phyloP scores from a whole-genome alignment of 805 yeast species.

The Starmerella sirachaensis region DNA sequence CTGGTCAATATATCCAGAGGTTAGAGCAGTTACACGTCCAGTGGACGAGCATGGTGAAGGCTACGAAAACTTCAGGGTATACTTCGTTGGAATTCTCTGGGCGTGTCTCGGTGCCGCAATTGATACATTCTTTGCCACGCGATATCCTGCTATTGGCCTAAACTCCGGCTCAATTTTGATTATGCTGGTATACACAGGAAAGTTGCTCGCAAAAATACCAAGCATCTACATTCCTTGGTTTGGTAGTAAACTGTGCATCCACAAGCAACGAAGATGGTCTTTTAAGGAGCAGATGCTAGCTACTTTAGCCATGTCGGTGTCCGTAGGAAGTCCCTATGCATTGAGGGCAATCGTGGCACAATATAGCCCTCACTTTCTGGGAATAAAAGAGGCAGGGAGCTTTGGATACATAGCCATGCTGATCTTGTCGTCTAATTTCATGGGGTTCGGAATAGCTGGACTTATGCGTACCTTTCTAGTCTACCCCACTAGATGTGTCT shows the following conservation, averaged over 20 bases:
- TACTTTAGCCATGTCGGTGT: slow-evolving; percentile 30
- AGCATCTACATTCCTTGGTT: slow-evolving; percentile 11
- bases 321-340: slow-evolving; percentile 24
- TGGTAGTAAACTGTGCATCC: slow-evolving; percentile 27
- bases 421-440: slow-evolving; percentile 38
- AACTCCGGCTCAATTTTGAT: slow-evolving; percentile 46
- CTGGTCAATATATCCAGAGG: slow-evolving; percentile 51
- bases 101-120: slow-evolving; percentile 44
- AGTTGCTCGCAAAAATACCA: slow-evolving; percentile 29
- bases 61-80: slow-evolving; percentile 42
- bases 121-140: slow-evolving; percentile 46
- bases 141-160: slow-evolving; percentile 43
- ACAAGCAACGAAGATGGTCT: slow-evolving; percentile 41
- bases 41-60: slow-evolving; percentile 38
- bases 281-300: slow-evolving; percentile 32
- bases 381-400: slow-evolving; percentile 18
- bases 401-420: slow-evolving; percentile 37
- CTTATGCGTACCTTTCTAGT: slow-evolving; percentile 40
- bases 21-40: slow-evolving; percentile 44
- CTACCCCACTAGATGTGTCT: slow-evolving; percentile 35
- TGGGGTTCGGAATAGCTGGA: slow-evolving; percentile 46
- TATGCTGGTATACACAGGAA: slow-evolving; percentile 50
- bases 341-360: slow-evolving; percentile 29
- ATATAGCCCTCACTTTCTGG: slow-evolving; percentile 23
- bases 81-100: slow-evolving; percentile 42